These are phyloP conservation scores for Pichia paraexigua DNA, from an alignment of 805 yeast species.

Conservation along the genomic window DNA sequence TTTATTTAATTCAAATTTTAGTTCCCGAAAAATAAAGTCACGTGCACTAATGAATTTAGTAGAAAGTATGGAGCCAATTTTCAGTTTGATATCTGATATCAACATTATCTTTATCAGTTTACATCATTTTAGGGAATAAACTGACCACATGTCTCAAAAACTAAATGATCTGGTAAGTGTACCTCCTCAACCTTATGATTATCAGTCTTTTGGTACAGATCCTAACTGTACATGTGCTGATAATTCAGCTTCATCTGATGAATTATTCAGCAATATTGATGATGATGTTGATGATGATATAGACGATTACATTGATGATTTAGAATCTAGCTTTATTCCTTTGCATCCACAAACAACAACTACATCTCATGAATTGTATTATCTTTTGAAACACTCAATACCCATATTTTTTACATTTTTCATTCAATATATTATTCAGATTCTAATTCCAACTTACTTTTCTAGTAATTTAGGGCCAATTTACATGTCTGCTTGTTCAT, in stretches of 20 bases:
- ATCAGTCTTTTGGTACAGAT: background rate
- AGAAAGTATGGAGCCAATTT: too few species aligned
- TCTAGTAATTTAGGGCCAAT: constrained; percentile 61
- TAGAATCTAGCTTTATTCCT: background rate
- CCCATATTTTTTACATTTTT: constrained; percentile 63
- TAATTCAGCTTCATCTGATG: background rate
- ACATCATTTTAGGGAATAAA: background rate
- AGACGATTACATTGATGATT: background rate
- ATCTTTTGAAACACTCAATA: constrained; percentile 32
- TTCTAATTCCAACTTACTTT: constrained; percentile 64
- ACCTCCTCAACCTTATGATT: background rate
- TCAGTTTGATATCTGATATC: too few species aligned
- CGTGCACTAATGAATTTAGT: too few species aligned
- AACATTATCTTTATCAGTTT: too few species aligned
- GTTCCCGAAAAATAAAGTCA: too few species aligned
- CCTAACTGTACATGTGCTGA: background rate
- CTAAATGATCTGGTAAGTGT: background rate
- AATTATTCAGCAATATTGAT: too few species aligned
- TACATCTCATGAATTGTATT: constrained; percentile 13
- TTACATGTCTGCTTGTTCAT: constrained; percentile 63
- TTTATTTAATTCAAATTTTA: too few species aligned
- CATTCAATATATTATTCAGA: constrained; percentile 61
- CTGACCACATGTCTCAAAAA: background rate
- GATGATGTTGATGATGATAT: background rate
- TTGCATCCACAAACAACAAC: constrained; percentile 13